These are phyloP conservation scores for Pythium plurisporium DNA, from an alignment of 352 stramenopile species.

Conservation along the genomic window DNA sequence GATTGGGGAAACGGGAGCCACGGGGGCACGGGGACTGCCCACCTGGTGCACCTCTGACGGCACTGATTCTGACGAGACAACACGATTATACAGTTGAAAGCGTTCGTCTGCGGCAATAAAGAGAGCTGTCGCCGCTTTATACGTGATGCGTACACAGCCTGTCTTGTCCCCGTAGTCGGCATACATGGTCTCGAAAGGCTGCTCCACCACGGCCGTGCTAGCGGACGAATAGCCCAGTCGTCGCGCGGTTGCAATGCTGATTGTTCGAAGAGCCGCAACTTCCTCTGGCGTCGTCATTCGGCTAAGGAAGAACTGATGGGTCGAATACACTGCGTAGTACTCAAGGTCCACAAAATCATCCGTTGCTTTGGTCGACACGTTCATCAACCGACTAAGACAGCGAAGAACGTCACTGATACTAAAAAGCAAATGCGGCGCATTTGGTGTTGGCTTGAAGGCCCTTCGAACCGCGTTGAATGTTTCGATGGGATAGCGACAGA, in stretches of 20 bases:
- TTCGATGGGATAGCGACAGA: constrained; percentile 42
- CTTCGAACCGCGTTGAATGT: constrained; percentile 28
- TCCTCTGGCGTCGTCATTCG: constrained; percentile 25
- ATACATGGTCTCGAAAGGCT: constrained; percentile 30
- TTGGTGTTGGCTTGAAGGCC: constrained; percentile 25
- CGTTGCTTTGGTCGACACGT: constrained; percentile 21
- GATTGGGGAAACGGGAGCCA: no score
- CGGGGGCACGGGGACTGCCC: neutral
- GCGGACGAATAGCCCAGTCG: constrained; percentile 35
- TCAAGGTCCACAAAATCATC: constrained; percentile 37
- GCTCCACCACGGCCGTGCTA: constrained; percentile 26
- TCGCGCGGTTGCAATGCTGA: constrained; percentile 18
- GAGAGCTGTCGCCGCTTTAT: constrained; percentile 26
- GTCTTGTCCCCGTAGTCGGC: constrained; percentile 41
- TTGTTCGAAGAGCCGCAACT: constrained; percentile 23
- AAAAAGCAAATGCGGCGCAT: constrained; percentile 38
- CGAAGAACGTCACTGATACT: constrained; percentile 40
- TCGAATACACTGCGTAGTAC: constrained; percentile 33
- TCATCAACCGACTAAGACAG: constrained; percentile 47
- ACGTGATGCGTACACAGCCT: constrained; percentile 33
- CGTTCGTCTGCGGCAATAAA: constrained; percentile 51
- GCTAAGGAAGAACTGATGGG: constrained; percentile 36
- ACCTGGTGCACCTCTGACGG: neutral
- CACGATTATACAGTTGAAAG: constrained; percentile 62
- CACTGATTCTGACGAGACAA: constrained; percentile 15